Base-by-base conservation (phyloP, 768 basidiomycete genomes). In the Boletus huronensis region DNA sequence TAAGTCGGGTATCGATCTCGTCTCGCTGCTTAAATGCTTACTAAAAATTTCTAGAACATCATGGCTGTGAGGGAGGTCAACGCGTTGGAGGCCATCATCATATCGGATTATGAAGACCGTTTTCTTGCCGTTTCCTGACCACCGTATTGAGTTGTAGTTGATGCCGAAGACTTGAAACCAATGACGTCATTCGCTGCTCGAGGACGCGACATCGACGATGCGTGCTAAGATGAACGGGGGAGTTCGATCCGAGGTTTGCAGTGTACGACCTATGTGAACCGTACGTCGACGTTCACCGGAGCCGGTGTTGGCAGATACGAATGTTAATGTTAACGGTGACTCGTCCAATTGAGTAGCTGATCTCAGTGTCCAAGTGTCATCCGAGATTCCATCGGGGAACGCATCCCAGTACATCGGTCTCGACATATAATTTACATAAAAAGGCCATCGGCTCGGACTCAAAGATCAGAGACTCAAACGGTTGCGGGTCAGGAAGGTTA, bases 61-160 rank as follows among this genome's bases (percentile, higher is more conserved):
- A 73, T 83, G 66, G 81, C 77, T 17, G 62, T 84, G 54, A 74
- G 82, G 57, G 89, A 92, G 68, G 79, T 88, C 14, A 70, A 76
- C 28, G 84, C 80, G 59, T 76, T 92, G 48, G 82, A 85, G 45
- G 90, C 90, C 0, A 84, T 92, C 50, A 74, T 88, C 32, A 90
- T 87, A 67, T 79, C 82, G 23, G 79, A 78, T 60, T 91, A 87
- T 58, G 82, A 85, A 50, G 82, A 84, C 53, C 74, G 71, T 17
- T 68, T 67, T 41, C 63, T 65, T 42, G n/a, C 48, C 6, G 23
- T 58, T 28, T 50, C 61, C 3, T 69, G 57, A 69, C 26, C 23
- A 11, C 5, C 14, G 8, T 25, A 9, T 38, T 21, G 29, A 39
- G 6, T 21, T 50, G 38, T 52, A 45, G 19, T 29, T 49, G 43